Base-by-base conservation (phyloP, 805 yeast genomes). In the Hanseniaspora taiwanica region DNA sequence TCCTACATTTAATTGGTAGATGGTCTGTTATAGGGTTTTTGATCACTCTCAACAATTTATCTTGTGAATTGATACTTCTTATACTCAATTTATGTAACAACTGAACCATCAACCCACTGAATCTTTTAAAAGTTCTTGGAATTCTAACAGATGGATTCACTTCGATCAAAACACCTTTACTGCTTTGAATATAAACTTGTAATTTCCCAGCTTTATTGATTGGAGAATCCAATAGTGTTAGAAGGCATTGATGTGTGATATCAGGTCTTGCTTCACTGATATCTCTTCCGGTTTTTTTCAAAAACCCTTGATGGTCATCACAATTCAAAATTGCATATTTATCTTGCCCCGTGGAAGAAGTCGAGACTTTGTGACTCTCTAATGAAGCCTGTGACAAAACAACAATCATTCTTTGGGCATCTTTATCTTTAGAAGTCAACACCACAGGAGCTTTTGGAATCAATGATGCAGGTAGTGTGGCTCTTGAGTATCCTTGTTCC, bases 251-350 rank as follows among this genome's bases (percentile, higher is more conserved):
- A 59, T 91, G 98, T 35, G 98, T 91, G 54, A 91, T 91, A 60
- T 91, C 98, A n/a, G 98, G 98, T 61, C 98, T 77, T 6, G 96
- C 97, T 57, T 91, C 98, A 37, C 94, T 84, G 47, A 91, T 89
- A 56, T 91, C 97, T 57, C 97, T 76, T 40, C 94, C 94, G 94
- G 89, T 85, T 58, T 86, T 89, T 60, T 89, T 81, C 53, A 91
- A 67, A 39, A 89, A 68, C 13, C 96, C 96, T 65, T 91, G 98
- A 60, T 91, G 98, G 59, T 91, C 98, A 60, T 91, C 98, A 68
- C 98, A 91, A 66, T 91, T 91, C 54, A 91, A 69, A 45, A 91
- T 65, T 0, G 94, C 96, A 56, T 80, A 91, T 60, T 91, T 85
- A 56, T 91, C 97, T 39, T 89, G 93, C 38, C 80, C 76, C 8